phyloP scores from a whole-genome alignment of 1,284 basidiomycete species.

The Trichosporon inkin region DNA sequence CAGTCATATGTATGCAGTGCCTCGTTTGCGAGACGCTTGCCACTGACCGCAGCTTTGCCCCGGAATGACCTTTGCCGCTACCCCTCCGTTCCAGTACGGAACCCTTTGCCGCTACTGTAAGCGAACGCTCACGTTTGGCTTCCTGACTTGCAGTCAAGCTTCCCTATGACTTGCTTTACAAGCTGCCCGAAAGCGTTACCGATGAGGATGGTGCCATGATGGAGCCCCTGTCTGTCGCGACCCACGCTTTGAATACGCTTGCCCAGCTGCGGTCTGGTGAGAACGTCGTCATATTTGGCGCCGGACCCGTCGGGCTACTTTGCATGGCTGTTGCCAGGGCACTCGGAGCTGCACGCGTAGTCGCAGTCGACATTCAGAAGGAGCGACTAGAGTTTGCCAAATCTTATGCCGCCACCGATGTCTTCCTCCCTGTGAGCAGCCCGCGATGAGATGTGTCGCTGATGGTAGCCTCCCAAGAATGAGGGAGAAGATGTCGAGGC shows the following conservation, averaged over 20 bases:
- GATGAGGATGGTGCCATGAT: constrained; percentile 60
- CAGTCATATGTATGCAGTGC: not conserved
- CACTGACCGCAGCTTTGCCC: constrained; percentile 54
- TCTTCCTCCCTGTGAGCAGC: constrained; percentile 59
- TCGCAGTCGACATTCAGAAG: constrained; percentile 77
- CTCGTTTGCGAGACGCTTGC: not conserved
- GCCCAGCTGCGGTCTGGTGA: constrained; percentile 69
- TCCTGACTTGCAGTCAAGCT: constrained; percentile 25
- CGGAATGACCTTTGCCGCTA: constrained; percentile 45
- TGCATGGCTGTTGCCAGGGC: constrained; percentile 90
- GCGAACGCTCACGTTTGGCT: constrained; percentile 3
- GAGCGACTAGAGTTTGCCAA: constrained; percentile 82
- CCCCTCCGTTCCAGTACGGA: constrained; percentile 46
- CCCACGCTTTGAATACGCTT: constrained; percentile 78
- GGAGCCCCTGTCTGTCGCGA: constrained; percentile 87
- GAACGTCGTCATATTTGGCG: constrained; percentile 75
- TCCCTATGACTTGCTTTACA: constrained; percentile 47
- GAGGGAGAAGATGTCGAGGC: constrained; percentile 63
- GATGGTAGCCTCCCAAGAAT: constrained; percentile 52
- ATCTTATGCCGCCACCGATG: constrained; percentile 79
- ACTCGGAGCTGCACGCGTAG: constrained; percentile 71
- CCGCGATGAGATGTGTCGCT: not conserved
- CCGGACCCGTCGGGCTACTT: constrained; percentile 85
- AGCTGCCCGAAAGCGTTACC: constrained; percentile 48
- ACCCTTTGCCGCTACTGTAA: constrained; percentile 47